Evolutionary conservation across 208 protist genomes (phyloP), one percentile per base, ranked within the genome.

Genomic region (Crithidia fasciculata): DNA sequence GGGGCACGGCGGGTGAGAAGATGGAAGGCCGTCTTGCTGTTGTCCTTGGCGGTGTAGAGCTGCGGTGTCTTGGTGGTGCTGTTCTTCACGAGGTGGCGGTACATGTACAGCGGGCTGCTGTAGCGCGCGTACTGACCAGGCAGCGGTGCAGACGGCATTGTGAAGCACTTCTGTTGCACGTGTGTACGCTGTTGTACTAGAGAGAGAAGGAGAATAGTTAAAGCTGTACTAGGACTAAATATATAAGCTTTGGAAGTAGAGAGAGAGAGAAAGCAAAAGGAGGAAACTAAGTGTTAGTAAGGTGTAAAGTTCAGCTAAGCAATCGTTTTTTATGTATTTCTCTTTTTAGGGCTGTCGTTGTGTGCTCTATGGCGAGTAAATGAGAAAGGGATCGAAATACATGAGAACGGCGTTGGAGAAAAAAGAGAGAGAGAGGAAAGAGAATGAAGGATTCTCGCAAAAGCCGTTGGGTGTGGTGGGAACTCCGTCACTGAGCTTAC

Each of bases 31-130:
- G 92, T 93, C 73, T 92, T 94, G 57, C 80, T 85, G 75, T 93
- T 95, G 79, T 96, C 92, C 79, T 96, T 96, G 4, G 90, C 90
- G 41, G 87, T 94, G 83, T 93, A 96, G 9, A 94, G 79, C 39
- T 80, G 78, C 43, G 73, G 72, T 9, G 79, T 64, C 74, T 88
- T 91, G 28, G 76, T 66, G n/a, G 86, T 85, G 16, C 88, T 80
- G 54, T 88, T 80, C 78, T 92, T 95, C n/a, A 93, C 45, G 47
- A 96, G 85, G 56, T 85, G 80, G 43, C 71, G 68, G 82, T 96
- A 95, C 74, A 91, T 81, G 78, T 84, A 96, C 50, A 96, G 81
- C 45, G 92, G 88, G 63, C 88, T 94, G 69, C 59, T 84, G 86
- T 81, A 96, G 47, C 56, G 66, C 41, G 83, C 80, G 62, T 82